Conservation (phyloP, 2,329 filamentous ascomycete species). For the Neophaeococcomyces aloes region DNA sequence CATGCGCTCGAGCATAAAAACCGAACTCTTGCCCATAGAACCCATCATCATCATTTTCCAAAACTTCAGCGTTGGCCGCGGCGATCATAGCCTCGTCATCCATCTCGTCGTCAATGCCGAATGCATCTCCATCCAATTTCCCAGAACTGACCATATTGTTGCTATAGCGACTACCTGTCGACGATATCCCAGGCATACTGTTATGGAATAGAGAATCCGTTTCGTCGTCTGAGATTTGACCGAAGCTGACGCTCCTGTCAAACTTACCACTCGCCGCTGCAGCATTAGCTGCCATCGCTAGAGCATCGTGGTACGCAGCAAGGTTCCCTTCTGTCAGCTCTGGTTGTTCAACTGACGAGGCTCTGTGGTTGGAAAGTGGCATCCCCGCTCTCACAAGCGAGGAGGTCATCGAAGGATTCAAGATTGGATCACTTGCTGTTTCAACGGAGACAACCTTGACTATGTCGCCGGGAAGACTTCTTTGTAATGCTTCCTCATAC, state of each 20-base stretch:
- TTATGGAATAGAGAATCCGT: constrained; percentile 29
- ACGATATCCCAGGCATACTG: constrained; percentile 36
- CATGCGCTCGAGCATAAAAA: constrained; percentile 62
- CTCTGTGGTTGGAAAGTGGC: not conserved
- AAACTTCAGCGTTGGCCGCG: constrained; percentile 83
- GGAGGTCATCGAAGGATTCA: not conserved
- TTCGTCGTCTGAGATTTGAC: constrained; percentile 30
- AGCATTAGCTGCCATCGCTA: constrained; percentile 69
- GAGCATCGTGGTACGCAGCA: constrained; percentile 68
- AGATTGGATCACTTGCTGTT: not conserved
- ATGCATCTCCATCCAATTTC: constrained; percentile 37
- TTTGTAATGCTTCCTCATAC: constrained; percentile 15
- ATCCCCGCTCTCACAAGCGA: not conserved
- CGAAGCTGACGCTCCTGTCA: constrained; percentile 46
- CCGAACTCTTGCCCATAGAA: constrained; percentile 96
- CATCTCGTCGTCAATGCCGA: constrained; percentile 51
- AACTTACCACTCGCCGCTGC: constrained; percentile 70
- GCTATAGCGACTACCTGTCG: constrained; percentile 41
- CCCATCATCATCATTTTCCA: constrained; percentile 84
- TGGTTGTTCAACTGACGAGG: constrained; percentile 3
- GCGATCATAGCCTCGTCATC: constrained; percentile 89
- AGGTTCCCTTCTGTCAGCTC: constrained; percentile 47
- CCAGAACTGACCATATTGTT: constrained; percentile 32
- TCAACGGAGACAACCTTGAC: constrained; percentile 5
- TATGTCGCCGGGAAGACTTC: constrained; percentile 5